Conservation (phyloP, 2,329 filamentous ascomycete species). For the Sclerotinia trifoliorum region DNA sequence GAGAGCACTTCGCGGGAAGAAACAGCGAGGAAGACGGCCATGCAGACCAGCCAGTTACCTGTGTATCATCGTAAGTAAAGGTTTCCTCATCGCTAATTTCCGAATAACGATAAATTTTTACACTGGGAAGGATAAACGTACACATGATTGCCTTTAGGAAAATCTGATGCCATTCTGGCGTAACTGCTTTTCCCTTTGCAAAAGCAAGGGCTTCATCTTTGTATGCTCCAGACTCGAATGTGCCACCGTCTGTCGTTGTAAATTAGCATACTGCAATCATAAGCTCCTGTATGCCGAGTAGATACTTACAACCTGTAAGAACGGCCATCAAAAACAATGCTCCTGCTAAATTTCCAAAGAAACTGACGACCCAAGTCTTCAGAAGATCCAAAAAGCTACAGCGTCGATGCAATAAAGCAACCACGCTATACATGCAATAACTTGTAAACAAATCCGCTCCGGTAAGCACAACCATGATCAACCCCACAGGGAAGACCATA, state of each 20-base stretch:
- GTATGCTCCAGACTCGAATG: slow-evolving; percentile 47
- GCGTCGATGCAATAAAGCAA: slow-evolving; percentile 46
- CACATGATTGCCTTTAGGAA: slow-evolving; percentile 55
- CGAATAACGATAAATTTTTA: background rate
- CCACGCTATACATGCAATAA: slow-evolving; percentile 44
- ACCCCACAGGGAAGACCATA: slow-evolving; percentile 50
- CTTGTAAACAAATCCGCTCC: slow-evolving; percentile 50
- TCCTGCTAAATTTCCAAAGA: slow-evolving; percentile 50
- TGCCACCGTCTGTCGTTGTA: slow-evolving; percentile 44
- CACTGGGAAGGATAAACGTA: slow-evolving; percentile 24
- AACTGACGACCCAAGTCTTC: slow-evolving; percentile 47
- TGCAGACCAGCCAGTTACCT: slow-evolving; percentile 56
- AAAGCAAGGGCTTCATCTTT: slow-evolving; percentile 46
- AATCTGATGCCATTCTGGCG: slow-evolving; percentile 51
- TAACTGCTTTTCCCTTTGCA: slow-evolving; percentile 50
- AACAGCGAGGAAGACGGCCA: slow-evolving; percentile 50
- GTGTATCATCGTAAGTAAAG: background rate
- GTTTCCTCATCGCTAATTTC: background rate
- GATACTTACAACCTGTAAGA: slow-evolving; percentile 48
- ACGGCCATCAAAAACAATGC: slow-evolving; percentile 49
- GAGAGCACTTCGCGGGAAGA: slow-evolving; percentile 51
- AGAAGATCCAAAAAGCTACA: slow-evolving; percentile 39
- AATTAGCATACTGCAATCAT: background rate
- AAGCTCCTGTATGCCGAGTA: background rate
- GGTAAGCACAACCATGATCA: slow-evolving; percentile 50